Conservation (phyloP, 176 grass and related monocot genomes). For the Aegilops speltoides region DNA sequence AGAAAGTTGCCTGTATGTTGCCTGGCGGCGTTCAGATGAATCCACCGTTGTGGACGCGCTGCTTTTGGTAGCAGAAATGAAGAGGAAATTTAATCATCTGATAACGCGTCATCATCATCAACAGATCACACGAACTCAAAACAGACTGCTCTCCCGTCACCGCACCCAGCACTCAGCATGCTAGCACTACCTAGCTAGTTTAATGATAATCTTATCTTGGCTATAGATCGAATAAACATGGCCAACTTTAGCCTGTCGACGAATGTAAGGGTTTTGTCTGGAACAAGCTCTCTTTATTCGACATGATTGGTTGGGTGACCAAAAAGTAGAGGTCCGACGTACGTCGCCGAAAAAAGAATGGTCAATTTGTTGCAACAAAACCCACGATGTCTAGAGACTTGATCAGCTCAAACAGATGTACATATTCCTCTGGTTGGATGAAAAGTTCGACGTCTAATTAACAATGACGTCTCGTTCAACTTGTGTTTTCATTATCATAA, state of each 20-base stretch:
- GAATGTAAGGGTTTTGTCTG: not conserved
- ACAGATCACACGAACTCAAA: not conserved
- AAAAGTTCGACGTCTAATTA: not conserved
- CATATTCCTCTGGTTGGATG: not conserved
- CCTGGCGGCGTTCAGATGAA: not conserved
- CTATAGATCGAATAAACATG: not conserved
- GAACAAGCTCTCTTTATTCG: not conserved
- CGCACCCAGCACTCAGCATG: not conserved
- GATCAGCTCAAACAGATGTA: not conserved
- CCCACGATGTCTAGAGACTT: not conserved
- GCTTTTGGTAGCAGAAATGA: not conserved
- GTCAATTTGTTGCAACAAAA: not conserved
- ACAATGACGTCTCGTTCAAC: not conserved
- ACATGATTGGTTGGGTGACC: not conserved
- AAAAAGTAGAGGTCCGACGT: not conserved
- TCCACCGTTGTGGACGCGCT: no score
- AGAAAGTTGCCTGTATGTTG: not conserved
- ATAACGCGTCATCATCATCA: not conserved
- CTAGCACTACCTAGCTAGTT: not conserved
- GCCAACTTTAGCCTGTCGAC: not conserved
- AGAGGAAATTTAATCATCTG: not conserved
- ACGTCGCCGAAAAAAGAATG: not conserved
- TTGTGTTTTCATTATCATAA: not conserved
- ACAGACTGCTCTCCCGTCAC: not conserved
- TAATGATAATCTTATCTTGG: constrained; percentile 4